Evolutionary conservation across 2,329 filamentous ascomycete species (phyloP).

Genomic region (Neofusicoccum cordaticola): DNA sequence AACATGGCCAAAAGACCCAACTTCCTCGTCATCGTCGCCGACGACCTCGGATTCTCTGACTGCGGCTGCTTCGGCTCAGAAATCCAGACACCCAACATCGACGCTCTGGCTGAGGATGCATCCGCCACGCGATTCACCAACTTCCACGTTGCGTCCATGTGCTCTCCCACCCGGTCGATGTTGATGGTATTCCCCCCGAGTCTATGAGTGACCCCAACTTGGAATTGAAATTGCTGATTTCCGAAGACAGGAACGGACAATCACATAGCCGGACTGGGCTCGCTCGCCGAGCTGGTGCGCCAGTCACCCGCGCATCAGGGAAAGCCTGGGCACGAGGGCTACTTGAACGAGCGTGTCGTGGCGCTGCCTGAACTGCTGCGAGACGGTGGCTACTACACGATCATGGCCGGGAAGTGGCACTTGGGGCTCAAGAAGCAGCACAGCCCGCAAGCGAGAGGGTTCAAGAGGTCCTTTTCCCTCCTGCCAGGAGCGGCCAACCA

Average conservation of each 20-base stretch:
- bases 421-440: constrained; percentile 58
- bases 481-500: constrained; percentile 60
- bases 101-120: constrained; percentile 45
- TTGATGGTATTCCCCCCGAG: constrained; percentile 44
- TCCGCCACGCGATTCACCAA: constrained; percentile 59
- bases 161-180: constrained; percentile 64
- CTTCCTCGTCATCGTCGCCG: constrained; percentile 59
- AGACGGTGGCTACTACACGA: constrained; percentile 58
- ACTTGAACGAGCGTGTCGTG: constrained; percentile 58
- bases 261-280: constrained; percentile 58
- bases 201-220: too few species aligned
- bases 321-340: constrained; percentile 62
- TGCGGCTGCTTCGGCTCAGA: constrained; percentile 59
- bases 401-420: constrained; percentile 59
- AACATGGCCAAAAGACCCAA: constrained; percentile 46
- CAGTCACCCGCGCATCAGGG: constrained; percentile 55
- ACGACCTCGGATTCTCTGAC: constrained; percentile 61
- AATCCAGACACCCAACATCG: constrained; percentile 59
- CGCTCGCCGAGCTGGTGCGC: constrained; percentile 36
- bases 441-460: constrained; percentile 57
- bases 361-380: constrained; percentile 57
- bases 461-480: constrained; percentile 58
- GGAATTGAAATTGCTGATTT: constrained; percentile 18
- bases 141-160: constrained; percentile 64
- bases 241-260: constrained; percentile 58